A percentile compares a stretch with the other conserved stretches of the same genome.
phyloP scores from a whole-genome alignment of 1,284 basidiomycete genomes.

The Neotropicomus parvogracilis region DNA sequence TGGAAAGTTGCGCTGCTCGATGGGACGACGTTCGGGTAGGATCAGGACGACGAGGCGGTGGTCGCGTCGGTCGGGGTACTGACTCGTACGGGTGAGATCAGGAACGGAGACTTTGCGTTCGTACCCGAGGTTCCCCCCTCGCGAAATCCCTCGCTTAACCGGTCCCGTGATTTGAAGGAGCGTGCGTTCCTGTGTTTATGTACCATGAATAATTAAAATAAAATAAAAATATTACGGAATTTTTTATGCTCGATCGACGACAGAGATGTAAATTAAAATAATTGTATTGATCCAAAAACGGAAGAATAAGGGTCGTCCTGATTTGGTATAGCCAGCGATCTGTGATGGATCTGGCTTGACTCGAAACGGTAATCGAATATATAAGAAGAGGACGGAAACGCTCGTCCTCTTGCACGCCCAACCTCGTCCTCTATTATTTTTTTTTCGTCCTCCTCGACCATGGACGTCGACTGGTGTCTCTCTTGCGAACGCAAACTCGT shows the following conservation, averaged over 20 bases:
- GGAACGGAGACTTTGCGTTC: too few relatives aligned
- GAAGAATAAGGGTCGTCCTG: conserved; percentile 22
- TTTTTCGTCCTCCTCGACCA: conserved; percentile 18
- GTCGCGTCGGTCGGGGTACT: too few relatives aligned
- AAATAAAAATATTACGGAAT: conserved; percentile 10
- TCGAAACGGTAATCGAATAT: conserved; percentile 28
- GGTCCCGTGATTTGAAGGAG: conserved; percentile 26
- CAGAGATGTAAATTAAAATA: conserved; percentile 33
- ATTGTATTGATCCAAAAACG: conserved; percentile 28
- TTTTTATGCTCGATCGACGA: conserved; percentile 30
- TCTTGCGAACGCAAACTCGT: conserved; percentile 55
- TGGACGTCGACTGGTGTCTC: conserved; percentile 70
- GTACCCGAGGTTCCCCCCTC: too few relatives aligned
- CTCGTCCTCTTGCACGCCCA: conserved; percentile 13
- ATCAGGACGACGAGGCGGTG: conserved; percentile 3
- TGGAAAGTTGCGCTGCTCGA: conserved; percentile 40
- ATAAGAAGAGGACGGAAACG: conserved; percentile 22
- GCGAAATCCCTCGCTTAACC: conserved; percentile 19
- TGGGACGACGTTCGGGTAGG: conserved; percentile 32
- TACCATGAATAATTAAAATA: too few relatives aligned
- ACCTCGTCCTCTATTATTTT: conserved; percentile 21
- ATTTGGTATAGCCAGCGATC: conserved; percentile 12
- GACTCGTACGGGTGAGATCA: conserved; percentile 23
- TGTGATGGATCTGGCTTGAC: conserved; percentile 17
- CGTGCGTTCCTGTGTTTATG: conserved; percentile 27